These are phyloP conservation scores for Tolypocladium paradoxum DNA, from an alignment of 2,329 filamentous ascomycete genomes.

Conservation along the genomic window DNA sequence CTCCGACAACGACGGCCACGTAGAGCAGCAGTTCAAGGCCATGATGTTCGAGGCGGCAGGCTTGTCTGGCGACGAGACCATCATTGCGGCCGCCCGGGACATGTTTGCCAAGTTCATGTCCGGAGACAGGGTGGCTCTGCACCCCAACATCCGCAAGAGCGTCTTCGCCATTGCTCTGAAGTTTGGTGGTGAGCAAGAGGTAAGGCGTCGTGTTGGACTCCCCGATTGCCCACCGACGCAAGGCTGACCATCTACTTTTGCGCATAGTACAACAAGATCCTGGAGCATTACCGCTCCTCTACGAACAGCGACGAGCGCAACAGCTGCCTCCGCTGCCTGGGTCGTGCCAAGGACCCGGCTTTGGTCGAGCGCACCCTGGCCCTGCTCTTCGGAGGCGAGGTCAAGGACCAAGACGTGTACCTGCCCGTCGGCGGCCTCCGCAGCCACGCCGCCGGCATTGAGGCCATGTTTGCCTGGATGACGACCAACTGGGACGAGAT, in stretches of 20 bases:
- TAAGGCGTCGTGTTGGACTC: constrained; percentile 20
- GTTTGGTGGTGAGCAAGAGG: constrained; percentile 75
- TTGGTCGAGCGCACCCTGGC: constrained; percentile 73
- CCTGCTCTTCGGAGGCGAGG: constrained; percentile 65
- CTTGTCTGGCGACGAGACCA: constrained; percentile 64
- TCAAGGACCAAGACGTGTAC: constrained; percentile 93
- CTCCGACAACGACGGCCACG: constrained; percentile 72
- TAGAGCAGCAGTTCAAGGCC: constrained; percentile 89
- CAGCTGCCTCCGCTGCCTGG: constrained; percentile 74
- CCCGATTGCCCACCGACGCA: background rate
- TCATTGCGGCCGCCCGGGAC: constrained; percentile 71
- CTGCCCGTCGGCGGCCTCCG: constrained; percentile 74
- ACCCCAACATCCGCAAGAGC: constrained; percentile 81
- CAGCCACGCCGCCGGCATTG: constrained; percentile 64
- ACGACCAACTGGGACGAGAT: constrained; percentile 82
- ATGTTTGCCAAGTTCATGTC: constrained; percentile 80
- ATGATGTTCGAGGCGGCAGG: constrained; percentile 82
- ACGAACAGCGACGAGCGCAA: constrained; percentile 74
- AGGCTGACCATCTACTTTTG: constrained; percentile 5
- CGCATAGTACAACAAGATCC: constrained; percentile 58
- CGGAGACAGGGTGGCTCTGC: constrained; percentile 72
- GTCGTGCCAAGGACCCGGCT: constrained; percentile 64
- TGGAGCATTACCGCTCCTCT: constrained; percentile 65
- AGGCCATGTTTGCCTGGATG: constrained; percentile 74
- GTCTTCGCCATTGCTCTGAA: constrained; percentile 79